Conservation (phyloP, 768 basidiomycete species). For the Russula dissimulans region DNA sequence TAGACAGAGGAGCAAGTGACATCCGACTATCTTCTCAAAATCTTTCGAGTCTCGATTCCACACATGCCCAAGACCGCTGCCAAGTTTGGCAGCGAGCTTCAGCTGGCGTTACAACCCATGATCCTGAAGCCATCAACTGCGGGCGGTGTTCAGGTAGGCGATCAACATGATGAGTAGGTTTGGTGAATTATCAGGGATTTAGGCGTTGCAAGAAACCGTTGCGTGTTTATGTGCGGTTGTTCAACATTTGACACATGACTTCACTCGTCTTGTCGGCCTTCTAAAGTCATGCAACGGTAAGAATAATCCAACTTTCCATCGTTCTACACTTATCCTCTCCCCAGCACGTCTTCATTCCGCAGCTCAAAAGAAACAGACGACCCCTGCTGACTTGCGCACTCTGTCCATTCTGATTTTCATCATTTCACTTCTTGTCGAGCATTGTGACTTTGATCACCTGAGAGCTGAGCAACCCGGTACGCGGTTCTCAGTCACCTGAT, state of each 20-base stretch:
- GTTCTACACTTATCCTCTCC: not conserved
- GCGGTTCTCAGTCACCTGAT: conserved; percentile 20
- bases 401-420: conserved; percentile 75
- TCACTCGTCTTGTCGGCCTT: conserved; percentile 62
- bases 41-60: conserved; percentile 78
- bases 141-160: conserved; percentile 55
- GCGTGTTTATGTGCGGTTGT: conserved; percentile 88
- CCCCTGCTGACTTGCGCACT: conserved; percentile 41
- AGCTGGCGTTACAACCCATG: conserved; percentile 78
- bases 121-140: conserved; percentile 72
- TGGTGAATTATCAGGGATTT: not conserved
- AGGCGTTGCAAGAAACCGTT: conserved; percentile 87
- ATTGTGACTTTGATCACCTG: conserved; percentile 80
- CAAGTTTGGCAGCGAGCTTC: conserved; percentile 83
- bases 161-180: not conserved
- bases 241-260: conserved; percentile 81
- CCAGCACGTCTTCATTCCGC: conserved; percentile 57
- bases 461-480: conserved; percentile 51
- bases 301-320: conserved; percentile 17
- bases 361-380: conserved; percentile 39
- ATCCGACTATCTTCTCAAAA: conserved; percentile 79
- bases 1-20: conserved; percentile 78
- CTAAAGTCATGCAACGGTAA: conserved; percentile 80
- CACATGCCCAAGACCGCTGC: conserved; percentile 83
- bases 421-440: conserved; percentile 74